Base-by-base conservation (phyloP, 495 filamentous ascomycete species). In the Xylaria sp. region DNA sequence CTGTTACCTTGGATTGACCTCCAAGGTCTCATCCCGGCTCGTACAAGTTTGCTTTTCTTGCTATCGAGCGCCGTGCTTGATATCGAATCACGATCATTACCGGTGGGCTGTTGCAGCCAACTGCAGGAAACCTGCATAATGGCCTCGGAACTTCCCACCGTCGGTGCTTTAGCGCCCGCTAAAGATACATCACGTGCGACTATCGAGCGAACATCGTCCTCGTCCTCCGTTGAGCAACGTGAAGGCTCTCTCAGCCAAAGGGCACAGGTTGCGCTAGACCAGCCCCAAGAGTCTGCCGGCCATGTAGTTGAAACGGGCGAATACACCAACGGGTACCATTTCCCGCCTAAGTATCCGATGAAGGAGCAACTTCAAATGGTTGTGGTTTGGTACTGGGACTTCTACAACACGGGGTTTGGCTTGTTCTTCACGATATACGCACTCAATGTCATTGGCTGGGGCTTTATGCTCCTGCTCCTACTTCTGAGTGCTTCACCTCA, bases 391-490 rank as follows among this genome's bases (percentile, higher is more conserved):
- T 87, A 89, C 71, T 83, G 88, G 79, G 73, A 82, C 19, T 86
- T 83, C 74, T 82, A 84, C 75, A 83, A 73, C 12, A 94, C 92
- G 0, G 91, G 91, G 0, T 79, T 89, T 73, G 93, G 93, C 14
- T 92, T 94, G 78, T 82, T 93, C 71, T 84, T 94, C 55, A 90
- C 88, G 2, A 78, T 97, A 52, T 97, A 97, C 81, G 90, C 90
- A 24, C 88, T 96, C 44, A 93, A 92, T 65, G 86, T 96, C 3
- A 84, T 97, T 6, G 93, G 93, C 11, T 97, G 94, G 93, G 94
- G 94, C 64, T 92, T 90, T 44, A 97, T 97, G 94, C 83, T 97
- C 24, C 95, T 97, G 82, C 84, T 97, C 21, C 86, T 97, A 11
- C 85, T 97, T 66, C 89, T 87, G 80, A 90, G 92, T 74, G 93